Percentiles rank a stretch among this genome's conserved stretches.
These are phyloP conservation scores for Globisporangium cystogenes DNA, from an alignment of 352 stramenopile species.

Conservation along the genomic window DNA sequence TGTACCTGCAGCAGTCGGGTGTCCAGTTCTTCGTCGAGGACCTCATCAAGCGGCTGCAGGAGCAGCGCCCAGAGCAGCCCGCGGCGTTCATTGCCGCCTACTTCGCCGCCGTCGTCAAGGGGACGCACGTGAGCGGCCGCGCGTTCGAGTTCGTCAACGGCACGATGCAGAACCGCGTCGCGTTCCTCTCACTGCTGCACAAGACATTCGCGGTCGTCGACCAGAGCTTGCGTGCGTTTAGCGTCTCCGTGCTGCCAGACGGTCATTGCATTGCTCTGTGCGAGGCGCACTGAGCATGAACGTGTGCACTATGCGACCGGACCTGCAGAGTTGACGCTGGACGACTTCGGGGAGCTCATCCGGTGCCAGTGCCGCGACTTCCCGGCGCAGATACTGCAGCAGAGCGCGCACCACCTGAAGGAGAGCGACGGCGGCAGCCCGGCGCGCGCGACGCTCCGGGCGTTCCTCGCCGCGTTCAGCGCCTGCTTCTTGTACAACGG, in stretches of 20 bases:
- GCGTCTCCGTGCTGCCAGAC: too few relatives aligned
- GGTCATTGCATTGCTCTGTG: too few relatives aligned
- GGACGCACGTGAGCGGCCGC: conserved; percentile 29
- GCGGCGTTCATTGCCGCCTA: conserved; percentile 37
- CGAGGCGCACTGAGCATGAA: too few relatives aligned
- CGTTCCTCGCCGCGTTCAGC: conserved; percentile 30
- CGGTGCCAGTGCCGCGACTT: conserved; percentile 54
- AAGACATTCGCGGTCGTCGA: conserved; percentile 33
- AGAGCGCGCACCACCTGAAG: conserved; percentile 32
- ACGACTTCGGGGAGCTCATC: conserved; percentile 56
- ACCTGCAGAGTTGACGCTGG: conserved; percentile 34
- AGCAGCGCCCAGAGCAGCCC: conserved; percentile 34
- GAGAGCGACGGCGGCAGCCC: conserved; percentile 26
- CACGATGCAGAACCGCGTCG: conserved; percentile 43
- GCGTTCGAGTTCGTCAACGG: conserved; percentile 50
- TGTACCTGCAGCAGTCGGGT: conserved; percentile 50
- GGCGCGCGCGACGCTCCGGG: conserved; percentile 18
- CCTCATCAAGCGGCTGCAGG: conserved; percentile 41
- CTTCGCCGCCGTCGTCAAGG: conserved; percentile 27
- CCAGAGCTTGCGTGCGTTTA: conserved; percentile 27
- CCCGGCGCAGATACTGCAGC: conserved; percentile 28
- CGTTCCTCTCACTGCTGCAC: conserved; percentile 43
- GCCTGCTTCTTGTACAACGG: conserved; percentile 52
- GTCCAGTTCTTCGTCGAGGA: conserved; percentile 54
- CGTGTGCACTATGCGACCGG: background rate